Evolutionary conservation across 2,329 filamentous ascomycete genomes (phyloP), one percentile per base, ranked within the genome.

Genomic region (Allantophomopsis cytisporea): DNA sequence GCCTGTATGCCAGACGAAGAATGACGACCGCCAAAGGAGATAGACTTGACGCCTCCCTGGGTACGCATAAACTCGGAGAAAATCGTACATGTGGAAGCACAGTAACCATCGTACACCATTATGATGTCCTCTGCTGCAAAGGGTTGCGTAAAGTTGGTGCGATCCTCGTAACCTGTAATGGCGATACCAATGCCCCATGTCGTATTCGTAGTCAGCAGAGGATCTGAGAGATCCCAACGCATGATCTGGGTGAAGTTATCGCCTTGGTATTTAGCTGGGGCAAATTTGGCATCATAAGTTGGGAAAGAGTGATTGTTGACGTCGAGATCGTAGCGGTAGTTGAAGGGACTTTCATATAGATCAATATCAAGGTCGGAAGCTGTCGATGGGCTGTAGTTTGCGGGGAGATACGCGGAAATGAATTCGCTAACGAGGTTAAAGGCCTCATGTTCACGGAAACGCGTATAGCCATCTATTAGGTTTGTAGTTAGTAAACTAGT

Each of bases 1-100:
- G 65, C 68, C 59, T 80, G 74, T 60, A 79, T 81, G 1, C 69
- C 66, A 0, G 59, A 58, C 1, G 61, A 49, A 10, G 59, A 56
- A 0, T 77, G 69, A 1, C 72, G 68, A 2, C 80, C 80, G 8
- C 80, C 78, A 17, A 77, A 60, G 2, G 64, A 64, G 35, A 80
- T 63, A 30, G 69, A 70, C 45, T 68, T 69, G 2, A 80, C 68
- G 16, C 68, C 66, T 23, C 61, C 62, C 41, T 64, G 60, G 42
- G 61, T 55, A 6, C 64, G 63, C 61, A 79, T 65, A 17, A 76
- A 60, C 35, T 73, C 65, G 11, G 62, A 60, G 51, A 79, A 73
- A 32, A 73, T 59, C 21, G 72, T 66, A 53, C 76, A 80, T 3
- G 76, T 73, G 0, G 72, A 77, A 10, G 62, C 66, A 51, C 76